These are phyloP conservation scores for Fusarium torulosum DNA, from an alignment of 2,329 filamentous ascomycete genomes.

Conservation along the genomic window DNA sequence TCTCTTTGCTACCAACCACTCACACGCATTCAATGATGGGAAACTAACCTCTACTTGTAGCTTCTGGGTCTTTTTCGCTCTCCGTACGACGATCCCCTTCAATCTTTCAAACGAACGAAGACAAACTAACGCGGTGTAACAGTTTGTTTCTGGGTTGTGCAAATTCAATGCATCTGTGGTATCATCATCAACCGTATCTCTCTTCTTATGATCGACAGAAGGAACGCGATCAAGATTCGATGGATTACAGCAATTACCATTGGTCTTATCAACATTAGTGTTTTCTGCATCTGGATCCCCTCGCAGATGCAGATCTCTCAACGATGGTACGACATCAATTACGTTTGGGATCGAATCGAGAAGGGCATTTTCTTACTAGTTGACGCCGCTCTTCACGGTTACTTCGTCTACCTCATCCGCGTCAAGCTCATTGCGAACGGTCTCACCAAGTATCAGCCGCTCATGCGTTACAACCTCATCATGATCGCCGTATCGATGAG, in stretches of 20 bases:
- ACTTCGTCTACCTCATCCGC: slow-evolving; percentile 57
- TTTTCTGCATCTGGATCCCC: slow-evolving; percentile 38
- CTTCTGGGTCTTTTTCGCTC: slow-evolving; percentile 40
- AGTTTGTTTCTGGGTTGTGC: slow-evolving; percentile 40
- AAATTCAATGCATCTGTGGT: slow-evolving; percentile 43
- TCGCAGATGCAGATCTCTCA: slow-evolving; percentile 35
- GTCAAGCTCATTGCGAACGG: slow-evolving; percentile 58
- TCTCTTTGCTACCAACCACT: neutral
- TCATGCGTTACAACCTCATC: slow-evolving; percentile 53
- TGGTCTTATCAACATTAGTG: slow-evolving; percentile 39
- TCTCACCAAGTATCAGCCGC: slow-evolving; percentile 61
- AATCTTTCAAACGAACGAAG: accelerated
- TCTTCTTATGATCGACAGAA: slow-evolving; percentile 36
- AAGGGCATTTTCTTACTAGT: slow-evolving; percentile 35
- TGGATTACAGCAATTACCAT: slow-evolving; percentile 25
- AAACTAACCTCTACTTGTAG: slow-evolving; percentile 17
- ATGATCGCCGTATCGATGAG: slow-evolving; percentile 47
- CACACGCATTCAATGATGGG: neutral
- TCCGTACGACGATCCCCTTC: slow-evolving; percentile 21
- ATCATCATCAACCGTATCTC: slow-evolving; percentile 44
- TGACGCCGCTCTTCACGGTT: slow-evolving; percentile 51
- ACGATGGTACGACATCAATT: slow-evolving; percentile 29
- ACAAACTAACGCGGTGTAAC: slow-evolving; percentile 4
- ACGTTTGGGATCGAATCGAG: slow-evolving; percentile 35
- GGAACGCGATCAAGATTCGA: slow-evolving; percentile 19